Evolutionary conservation across 2,329 filamentous ascomycete species (phyloP), one percentile per base, ranked within the genome.

Genomic region (Mariannaea elegans): DNA sequence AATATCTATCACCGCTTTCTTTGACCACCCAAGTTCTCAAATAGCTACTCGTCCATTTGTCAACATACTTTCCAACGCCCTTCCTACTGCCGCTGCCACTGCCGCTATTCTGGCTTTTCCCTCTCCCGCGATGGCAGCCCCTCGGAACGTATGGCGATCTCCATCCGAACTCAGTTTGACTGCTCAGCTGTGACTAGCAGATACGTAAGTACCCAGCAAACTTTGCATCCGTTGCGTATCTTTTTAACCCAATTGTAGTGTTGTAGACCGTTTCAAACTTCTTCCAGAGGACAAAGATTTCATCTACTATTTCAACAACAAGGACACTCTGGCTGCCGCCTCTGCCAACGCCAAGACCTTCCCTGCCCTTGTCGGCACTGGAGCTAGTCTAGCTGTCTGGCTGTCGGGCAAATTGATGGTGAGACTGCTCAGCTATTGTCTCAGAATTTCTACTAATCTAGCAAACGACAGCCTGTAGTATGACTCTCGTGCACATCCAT

Each of bases 401-500:
- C 82, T 3, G 72, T 86, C 6, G 83, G 81, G 29, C 80, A 81
- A 66, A 72, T 87, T 31, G 75, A 77, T 23, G 75, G 73, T 74
- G 65, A 64, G 72, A 62, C 18, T n/a, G 14, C 4, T 9, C 4
- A 4, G 18, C 21, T n/a, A 7, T 23, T n/a, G 8, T 31, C 3
- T 14, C 2, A 8, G 2, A 9, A 42, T 5, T 7, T 3, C 10
- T 10, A 42, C 2, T 8, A 5, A 21, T 6, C n/a, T 38, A n/a
- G n/a, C 34, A 4, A 3, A 23, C 2, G 14, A 13, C 12, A 71
- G 75, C 78, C 29, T 87, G 83, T 66, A 83, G 81, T 57, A 83
- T 87, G 74, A 85, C 84, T 76, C 84, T 81, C 10, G 81, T 83
- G 16, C 84, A 86, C 75, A 76, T 82, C 2, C 83, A 86, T 72